Evolutionary conservation across 805 yeast species (phyloP).

Genomic region (Barnettozyma salicaria): DNA sequence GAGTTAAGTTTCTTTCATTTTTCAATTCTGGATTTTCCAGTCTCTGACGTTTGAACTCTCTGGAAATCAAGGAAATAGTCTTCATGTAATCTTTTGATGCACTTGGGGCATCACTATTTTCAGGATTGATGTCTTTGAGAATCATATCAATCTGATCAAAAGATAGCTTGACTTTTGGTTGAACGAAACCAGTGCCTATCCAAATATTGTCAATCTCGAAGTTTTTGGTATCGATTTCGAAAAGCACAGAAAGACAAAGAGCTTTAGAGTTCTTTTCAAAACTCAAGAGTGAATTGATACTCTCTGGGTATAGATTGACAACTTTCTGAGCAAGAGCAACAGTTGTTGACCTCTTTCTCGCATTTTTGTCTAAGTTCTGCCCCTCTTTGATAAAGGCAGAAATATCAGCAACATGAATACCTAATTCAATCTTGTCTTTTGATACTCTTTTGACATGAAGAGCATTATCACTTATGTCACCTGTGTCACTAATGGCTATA

Average conservation of each 20-base stretch:
- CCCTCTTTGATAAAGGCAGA: conserved; percentile 67
- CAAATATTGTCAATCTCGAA: conserved; percentile 71
- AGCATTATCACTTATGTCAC: conserved; percentile 65
- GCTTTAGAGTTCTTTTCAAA: conserved; percentile 54
- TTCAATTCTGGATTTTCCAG: conserved; percentile 44
- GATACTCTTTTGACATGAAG: conserved; percentile 65
- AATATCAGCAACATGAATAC: conserved; percentile 81
- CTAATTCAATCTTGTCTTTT: conserved; percentile 64
- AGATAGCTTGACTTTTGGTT: conserved; percentile 52
- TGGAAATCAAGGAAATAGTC: conserved; percentile 57
- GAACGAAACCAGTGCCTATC: conserved; percentile 66
- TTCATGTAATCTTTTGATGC: conserved; percentile 62
- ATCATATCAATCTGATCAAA: conserved; percentile 53
- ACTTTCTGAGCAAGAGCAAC: conserved; percentile 80
- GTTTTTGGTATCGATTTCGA: conserved; percentile 67
- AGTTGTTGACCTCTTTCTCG: conserved; percentile 84
- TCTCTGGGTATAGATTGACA: conserved; percentile 59
- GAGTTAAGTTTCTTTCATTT: conserved; percentile 45
- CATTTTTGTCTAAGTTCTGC: conserved; percentile 76
- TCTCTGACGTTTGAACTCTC: conserved; percentile 66
- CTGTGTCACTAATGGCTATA: conserved; percentile 56
- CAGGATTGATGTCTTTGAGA: conserved; percentile 32
- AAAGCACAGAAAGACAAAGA: conserved; percentile 71
- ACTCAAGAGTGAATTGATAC: conserved; percentile 53
- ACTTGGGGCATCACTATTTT: conserved; percentile 30